Evolutionary conservation across 2,329 filamentous ascomycete genomes (phyloP).

Genomic region (Nothopassalora personata): DNA sequence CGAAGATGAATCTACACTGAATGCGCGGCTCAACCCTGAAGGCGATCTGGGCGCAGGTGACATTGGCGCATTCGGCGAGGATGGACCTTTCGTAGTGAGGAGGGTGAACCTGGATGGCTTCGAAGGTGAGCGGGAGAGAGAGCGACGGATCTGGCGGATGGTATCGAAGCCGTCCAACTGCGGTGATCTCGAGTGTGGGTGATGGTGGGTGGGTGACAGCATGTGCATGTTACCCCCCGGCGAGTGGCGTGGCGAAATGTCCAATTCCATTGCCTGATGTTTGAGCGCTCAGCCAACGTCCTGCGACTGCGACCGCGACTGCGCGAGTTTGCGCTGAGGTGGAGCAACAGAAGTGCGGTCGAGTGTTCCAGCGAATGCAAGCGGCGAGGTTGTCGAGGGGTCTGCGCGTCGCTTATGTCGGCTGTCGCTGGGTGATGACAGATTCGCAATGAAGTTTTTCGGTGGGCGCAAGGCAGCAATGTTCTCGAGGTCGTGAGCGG

Average conservation of each 20-base stretch:
- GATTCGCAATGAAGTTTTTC: background rate
- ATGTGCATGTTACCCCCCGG: slow-evolving; percentile 74
- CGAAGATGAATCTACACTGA: slow-evolving; percentile 35
- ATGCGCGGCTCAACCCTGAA: slow-evolving; percentile 41
- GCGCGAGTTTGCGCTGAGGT: slow-evolving; percentile 4
- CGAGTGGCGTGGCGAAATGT: slow-evolving; percentile 47
- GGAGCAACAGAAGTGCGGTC: background rate
- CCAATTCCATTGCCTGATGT: slow-evolving; percentile 40
- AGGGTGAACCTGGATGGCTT: slow-evolving; percentile 66
- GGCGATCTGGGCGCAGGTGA: slow-evolving; percentile 34
- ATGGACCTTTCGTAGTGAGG: slow-evolving; percentile 45
- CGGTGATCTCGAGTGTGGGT: slow-evolving; percentile 11
- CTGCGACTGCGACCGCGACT: background rate
- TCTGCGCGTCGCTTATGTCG: background rate
- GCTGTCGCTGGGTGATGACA: background rate
- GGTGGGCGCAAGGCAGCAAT: slow-evolving; percentile 4
- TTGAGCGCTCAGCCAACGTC: slow-evolving; percentile 5
- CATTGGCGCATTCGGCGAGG: slow-evolving; percentile 34
- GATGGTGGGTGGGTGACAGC: slow-evolving; percentile 65
- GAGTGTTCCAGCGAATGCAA: background rate
- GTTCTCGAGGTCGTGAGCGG: slow-evolving; percentile 3
- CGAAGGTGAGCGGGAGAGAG: slow-evolving; percentile 87
- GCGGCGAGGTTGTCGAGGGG: background rate
- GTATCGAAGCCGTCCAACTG: slow-evolving; percentile 77
- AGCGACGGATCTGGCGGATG: slow-evolving; percentile 77